Evolutionary conservation across 2,329 filamentous ascomycete genomes (phyloP).

Genomic region (Aspergillus ochraceus): DNA sequence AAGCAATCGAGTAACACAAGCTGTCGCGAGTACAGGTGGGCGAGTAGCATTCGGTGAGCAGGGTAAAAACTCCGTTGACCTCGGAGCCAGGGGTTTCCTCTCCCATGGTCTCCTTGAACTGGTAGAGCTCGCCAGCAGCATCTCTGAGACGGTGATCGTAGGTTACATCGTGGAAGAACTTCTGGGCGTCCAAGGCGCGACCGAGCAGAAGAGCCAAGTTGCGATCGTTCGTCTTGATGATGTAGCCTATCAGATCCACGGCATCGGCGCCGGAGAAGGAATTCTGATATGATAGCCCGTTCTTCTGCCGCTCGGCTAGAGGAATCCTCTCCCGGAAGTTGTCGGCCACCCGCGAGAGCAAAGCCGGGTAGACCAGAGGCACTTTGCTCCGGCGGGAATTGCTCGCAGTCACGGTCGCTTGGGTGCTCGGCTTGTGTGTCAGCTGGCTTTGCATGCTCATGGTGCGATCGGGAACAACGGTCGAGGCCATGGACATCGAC

Average conservation of each 20-base stretch:
- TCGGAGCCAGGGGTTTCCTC: conserved; percentile 67
- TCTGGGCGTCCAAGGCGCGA: conserved; percentile 90
- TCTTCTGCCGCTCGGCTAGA: conserved; percentile 87
- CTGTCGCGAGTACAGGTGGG: conserved; percentile 95
- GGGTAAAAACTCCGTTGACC: conserved; percentile 94
- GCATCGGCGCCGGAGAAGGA: conserved; percentile 95
- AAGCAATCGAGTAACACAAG: conserved; percentile 96
- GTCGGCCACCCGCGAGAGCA: conserved; percentile 89
- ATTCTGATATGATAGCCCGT: conserved; percentile 95
- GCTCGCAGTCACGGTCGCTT: conserved; percentile 56
- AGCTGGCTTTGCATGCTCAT: conserved; percentile 57
- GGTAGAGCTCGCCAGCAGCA: conserved; percentile 91
- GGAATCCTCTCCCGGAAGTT: conserved; percentile 88
- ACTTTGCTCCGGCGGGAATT: conserved; percentile 64
- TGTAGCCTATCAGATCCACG: conserved; percentile 91
- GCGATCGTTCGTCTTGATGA: conserved; percentile 94
- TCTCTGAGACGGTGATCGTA: conserved; percentile 95
- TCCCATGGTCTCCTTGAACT: conserved; percentile 89
- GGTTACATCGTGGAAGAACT: conserved; percentile 98
- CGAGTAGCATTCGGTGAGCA: conserved; percentile 96
- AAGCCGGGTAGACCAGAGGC: conserved; percentile 88
- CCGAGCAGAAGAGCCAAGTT: conserved; percentile 90
- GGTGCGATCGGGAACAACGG: conserved; percentile 57
- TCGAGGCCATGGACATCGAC: conserved; percentile 90
- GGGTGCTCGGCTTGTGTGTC: conserved; percentile 53